These are phyloP conservation scores for Aspergillus carbonarius DNA, from an alignment of 2,329 filamentous ascomycete genomes.

Conservation along the genomic window DNA sequence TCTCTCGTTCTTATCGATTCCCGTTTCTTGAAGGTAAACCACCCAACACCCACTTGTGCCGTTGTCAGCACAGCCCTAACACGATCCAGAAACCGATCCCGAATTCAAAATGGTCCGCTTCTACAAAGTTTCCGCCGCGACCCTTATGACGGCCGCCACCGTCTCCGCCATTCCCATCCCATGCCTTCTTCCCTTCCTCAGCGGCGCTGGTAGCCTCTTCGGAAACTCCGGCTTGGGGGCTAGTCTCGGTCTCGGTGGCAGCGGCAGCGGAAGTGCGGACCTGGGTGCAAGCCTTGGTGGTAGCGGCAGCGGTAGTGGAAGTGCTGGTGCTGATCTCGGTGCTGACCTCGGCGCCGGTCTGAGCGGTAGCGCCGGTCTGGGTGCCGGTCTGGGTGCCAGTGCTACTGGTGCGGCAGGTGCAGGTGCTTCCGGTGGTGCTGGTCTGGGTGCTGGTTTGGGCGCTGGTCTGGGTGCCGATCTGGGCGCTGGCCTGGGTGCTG, in stretches of 20 bases:
- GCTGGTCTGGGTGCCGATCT: not conserved
- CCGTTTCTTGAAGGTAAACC: not conserved
- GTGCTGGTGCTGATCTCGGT: conserved; percentile 1
- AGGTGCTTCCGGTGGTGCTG: not conserved
- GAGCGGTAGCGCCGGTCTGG: conserved; percentile 1
- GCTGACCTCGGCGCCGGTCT: conserved; percentile 2
- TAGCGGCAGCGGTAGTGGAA: conserved; percentile 6
- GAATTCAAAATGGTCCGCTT: conserved; percentile 2
- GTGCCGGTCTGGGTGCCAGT: not conserved
- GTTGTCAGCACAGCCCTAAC: too few species aligned
- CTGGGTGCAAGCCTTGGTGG: not conserved
- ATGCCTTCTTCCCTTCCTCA: conserved; percentile 10
- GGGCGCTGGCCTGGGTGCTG: not conserved
- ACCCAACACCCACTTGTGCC: not conserved
- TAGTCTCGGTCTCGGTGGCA: conserved; percentile 1
- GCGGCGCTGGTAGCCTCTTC: conserved; percentile 10
- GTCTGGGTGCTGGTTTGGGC: not conserved
- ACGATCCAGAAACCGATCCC: not conserved
- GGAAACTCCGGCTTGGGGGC: conserved; percentile 5
- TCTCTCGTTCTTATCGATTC: not conserved
- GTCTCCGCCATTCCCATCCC: conserved; percentile 10
- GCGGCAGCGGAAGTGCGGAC: conserved; percentile 1
- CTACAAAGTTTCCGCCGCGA: conserved; percentile 6
- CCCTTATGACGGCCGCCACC: conserved; percentile 2
- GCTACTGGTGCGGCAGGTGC: not conserved